phyloP scores from a whole-genome alignment of 371 early-diverging fungal species.

The Mucor lusitanicus region DNA sequence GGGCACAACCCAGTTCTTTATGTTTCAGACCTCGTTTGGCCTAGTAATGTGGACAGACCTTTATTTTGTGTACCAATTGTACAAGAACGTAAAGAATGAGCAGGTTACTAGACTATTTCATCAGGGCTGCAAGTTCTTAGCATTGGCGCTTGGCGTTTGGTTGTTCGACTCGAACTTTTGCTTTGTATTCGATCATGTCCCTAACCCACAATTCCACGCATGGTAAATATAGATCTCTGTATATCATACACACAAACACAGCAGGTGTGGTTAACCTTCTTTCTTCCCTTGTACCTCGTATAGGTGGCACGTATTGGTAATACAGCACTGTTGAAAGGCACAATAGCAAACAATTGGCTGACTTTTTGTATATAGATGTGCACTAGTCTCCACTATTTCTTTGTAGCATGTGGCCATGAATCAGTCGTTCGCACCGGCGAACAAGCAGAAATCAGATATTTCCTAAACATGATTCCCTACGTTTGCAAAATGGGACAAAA shows the following conservation, averaged over 20 bases:
- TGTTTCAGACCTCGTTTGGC: slow-evolving; percentile 49
- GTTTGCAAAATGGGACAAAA: slow-evolving; percentile 8
- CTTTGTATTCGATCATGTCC: slow-evolving; percentile 32
- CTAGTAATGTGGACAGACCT: slow-evolving; percentile 48
- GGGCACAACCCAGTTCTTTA: slow-evolving; percentile 41
- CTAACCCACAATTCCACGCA: slow-evolving; percentile 32
- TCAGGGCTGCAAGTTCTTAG: slow-evolving; percentile 30
- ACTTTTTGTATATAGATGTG: slow-evolving; percentile 32
- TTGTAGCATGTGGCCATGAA: slow-evolving; percentile 37
- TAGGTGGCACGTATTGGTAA: slow-evolving; percentile 49
- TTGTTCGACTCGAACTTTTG: slow-evolving; percentile 45
- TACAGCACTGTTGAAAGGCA: not conserved
- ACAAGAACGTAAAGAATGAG: slow-evolving; percentile 21
- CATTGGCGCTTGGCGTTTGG: slow-evolving; percentile 37
- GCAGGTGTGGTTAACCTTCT: not conserved
- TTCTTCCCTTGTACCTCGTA: not conserved
- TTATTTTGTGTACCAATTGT: slow-evolving; percentile 42
- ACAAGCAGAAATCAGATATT: slow-evolving; percentile 21
- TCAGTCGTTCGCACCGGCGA: slow-evolving; percentile 10
- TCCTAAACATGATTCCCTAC: slow-evolving; percentile 27
- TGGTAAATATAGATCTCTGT: slow-evolving; percentile 5
- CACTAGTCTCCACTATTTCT: slow-evolving; percentile 42
- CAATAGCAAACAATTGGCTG: not conserved
- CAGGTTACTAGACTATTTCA: slow-evolving; percentile 30
- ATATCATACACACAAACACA: too few relatives aligned